Conservation (phyloP, 2,329 filamentous ascomycete genomes). For the Escovopsis sp. region DNA sequence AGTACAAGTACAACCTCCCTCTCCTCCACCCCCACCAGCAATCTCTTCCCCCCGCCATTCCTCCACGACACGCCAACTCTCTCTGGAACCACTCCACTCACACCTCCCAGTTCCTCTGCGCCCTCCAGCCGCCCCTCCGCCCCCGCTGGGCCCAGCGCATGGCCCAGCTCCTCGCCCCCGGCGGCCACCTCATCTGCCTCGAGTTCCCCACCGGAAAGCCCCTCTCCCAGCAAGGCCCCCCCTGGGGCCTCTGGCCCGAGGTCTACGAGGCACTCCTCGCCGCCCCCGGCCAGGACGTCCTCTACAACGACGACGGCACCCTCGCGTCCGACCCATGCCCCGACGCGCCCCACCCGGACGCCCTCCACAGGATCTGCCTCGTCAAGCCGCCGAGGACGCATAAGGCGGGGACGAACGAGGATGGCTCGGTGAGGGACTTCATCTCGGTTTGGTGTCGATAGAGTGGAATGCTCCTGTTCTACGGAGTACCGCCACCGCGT, state of each 20-base stretch:
- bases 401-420: slow-evolving; percentile 25
- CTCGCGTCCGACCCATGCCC: slow-evolving; percentile 25
- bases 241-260: slow-evolving; percentile 52
- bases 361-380: slow-evolving; percentile 30
- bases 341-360: slow-evolving; percentile 13
- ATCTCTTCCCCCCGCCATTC: neutral
- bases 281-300: slow-evolving; percentile 50
- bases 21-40: neutral
- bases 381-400: slow-evolving; percentile 37
- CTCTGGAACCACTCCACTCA: neutral
- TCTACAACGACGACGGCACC: slow-evolving; percentile 34
- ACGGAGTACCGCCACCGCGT: no score
- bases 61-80: neutral
- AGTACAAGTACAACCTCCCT: no score
- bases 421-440: slow-evolving; percentile 34
- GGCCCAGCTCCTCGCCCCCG: slow-evolving; percentile 30
- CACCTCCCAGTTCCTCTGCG: slow-evolving; percentile 42
- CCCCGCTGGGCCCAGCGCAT: slow-evolving; percentile 39
- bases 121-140: slow-evolving; percentile 37
- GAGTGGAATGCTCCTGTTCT: no score
- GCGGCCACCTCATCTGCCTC: slow-evolving; percentile 44
- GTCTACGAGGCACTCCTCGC: slow-evolving; percentile 59
- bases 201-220: slow-evolving; percentile 67
- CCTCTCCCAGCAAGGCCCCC: slow-evolving; percentile 50
- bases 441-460: slow-evolving; percentile 36